Percentiles rank a stretch among this genome's conserved stretches.
These are phyloP conservation scores for Larix sibirica DNA, from an alignment of 83 land plant genomes.

Conservation along the genomic window DNA sequence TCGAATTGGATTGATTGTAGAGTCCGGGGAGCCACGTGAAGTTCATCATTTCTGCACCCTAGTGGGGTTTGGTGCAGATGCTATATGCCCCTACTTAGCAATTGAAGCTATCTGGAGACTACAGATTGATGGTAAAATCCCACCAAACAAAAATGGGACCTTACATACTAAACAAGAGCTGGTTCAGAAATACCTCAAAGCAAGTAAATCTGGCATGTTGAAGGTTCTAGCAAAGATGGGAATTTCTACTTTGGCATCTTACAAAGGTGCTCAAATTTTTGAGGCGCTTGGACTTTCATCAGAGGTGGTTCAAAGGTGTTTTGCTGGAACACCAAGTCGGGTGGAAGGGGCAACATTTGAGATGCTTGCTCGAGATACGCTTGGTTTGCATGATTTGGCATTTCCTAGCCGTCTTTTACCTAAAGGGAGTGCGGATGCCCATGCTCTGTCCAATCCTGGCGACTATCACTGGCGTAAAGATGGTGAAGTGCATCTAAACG, in stretches of 20 bases:
- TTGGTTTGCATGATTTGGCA: conserved; percentile 83
- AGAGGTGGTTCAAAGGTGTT: conserved; percentile 89
- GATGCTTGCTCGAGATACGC: conserved; percentile 87
- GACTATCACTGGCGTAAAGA: conserved; percentile 98
- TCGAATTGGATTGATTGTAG: conserved; percentile 82
- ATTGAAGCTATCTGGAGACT: conserved; percentile 93
- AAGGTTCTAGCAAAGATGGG: conserved; percentile 99
- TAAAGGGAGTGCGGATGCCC: conserved; percentile 90
- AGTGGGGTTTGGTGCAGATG: conserved; percentile 99
- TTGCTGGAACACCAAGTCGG: conserved; percentile 93
- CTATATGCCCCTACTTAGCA: conserved; percentile 96
- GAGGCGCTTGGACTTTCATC: conserved; percentile 96
- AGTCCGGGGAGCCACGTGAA: conserved; percentile 98
- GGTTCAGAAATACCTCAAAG: conserved; percentile 81
- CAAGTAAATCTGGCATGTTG: conserved; percentile 95
- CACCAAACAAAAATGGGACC: conserved; percentile 75
- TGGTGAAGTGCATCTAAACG: conserved; percentile 96
- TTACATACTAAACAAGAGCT: conserved; percentile 71
- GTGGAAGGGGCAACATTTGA: conserved; percentile 99
- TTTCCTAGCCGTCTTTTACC: conserved; percentile 81
- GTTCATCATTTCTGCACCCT: conserved; percentile 99
- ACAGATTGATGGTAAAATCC: conserved; percentile 92
- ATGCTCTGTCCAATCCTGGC: conserved; percentile 92
- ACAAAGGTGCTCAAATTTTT: conserved; percentile 99
- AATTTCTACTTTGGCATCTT: conserved; percentile 97